A percentile compares a stretch with the other conserved stretches of the same genome.
Conservation (phyloP, 2,329 filamentous ascomycete genomes). For the Cladophialophora chaetospira region DNA sequence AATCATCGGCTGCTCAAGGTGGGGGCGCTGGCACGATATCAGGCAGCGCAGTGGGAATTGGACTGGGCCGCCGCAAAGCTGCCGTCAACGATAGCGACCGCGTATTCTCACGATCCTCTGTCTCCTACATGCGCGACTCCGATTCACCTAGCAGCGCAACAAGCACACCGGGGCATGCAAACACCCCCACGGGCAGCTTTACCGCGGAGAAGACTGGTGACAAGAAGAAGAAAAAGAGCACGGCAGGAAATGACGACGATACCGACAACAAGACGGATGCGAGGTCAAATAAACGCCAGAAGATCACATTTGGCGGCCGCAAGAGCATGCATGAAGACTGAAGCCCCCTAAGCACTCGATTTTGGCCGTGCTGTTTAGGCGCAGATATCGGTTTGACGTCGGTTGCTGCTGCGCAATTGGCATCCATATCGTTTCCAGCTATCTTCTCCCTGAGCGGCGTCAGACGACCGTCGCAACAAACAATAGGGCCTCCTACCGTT, state of each 20-base stretch:
- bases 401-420: neutral
- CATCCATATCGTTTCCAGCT: neutral
- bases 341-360: no score
- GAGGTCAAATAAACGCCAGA: constrained; percentile 32
- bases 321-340: constrained; percentile 33
- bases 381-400: no score
- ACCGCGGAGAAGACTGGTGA: constrained; percentile 46
- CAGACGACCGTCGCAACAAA: neutral
- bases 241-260: constrained; percentile 42
- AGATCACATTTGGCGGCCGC: constrained; percentile 30
- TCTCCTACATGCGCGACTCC: constrained; percentile 45
- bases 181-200: constrained; percentile 46
- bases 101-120: constrained; percentile 52
- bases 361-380: no score
- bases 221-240: constrained; percentile 42
- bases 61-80: constrained; percentile 44
- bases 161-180: constrained; percentile 50
- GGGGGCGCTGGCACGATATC: constrained; percentile 51
- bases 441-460: neutral
- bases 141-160: constrained; percentile 41
- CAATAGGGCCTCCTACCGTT: neutral
- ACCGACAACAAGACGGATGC: constrained; percentile 25
- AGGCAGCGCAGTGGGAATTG: constrained; percentile 37
- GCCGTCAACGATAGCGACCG: constrained; percentile 49
- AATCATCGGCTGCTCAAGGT: constrained; percentile 64